phyloP scores from a whole-genome alignment of 2,329 filamentous ascomycete species.

The Paecilomyces fulvus region DNA sequence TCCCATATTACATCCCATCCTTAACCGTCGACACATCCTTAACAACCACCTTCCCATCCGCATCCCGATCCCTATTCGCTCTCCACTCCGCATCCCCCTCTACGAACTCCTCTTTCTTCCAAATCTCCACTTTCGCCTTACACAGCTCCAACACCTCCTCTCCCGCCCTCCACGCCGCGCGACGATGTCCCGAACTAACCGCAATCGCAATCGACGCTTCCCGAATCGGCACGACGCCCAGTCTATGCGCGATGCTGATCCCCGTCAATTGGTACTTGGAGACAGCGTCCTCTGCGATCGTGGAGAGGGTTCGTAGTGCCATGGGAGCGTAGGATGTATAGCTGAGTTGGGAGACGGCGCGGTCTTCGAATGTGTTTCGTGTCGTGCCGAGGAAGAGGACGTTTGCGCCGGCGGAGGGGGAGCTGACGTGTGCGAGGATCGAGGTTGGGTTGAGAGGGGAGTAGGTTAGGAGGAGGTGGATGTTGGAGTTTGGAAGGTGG shows the following conservation, averaged over 20 bases:
- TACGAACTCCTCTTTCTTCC: constrained; percentile 86
- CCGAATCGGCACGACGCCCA: constrained; percentile 79
- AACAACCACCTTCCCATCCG: constrained; percentile 31
- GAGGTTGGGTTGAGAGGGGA: constrained; percentile 25
- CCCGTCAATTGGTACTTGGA: constrained; percentile 56
- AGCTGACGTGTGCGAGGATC: constrained; percentile 29
- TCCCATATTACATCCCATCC: not conserved
- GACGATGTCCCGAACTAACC: constrained; percentile 72
- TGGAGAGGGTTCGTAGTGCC: constrained; percentile 30
- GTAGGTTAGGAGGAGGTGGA: constrained; percentile 37
- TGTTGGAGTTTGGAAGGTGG: constrained; percentile 22
- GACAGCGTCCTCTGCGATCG: constrained; percentile 40
- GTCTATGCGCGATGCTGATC: constrained; percentile 72
- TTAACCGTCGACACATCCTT: not conserved
- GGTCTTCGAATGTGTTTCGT: constrained; percentile 33
- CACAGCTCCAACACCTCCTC: constrained; percentile 83
- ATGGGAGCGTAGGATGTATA: constrained; percentile 37
- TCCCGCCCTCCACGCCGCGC: constrained; percentile 76
- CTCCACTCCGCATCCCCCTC: constrained; percentile 71
- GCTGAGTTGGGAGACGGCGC: constrained; percentile 35
- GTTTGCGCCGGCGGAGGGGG: constrained; percentile 37
- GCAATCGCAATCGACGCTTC: constrained; percentile 90
- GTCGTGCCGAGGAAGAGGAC: constrained; percentile 40
- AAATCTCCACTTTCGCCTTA: constrained; percentile 84
- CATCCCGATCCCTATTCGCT: constrained; percentile 69